Evolutionary conservation across 139 green algal species (phyloP).

Genomic region (Picochlorum sp.): DNA sequence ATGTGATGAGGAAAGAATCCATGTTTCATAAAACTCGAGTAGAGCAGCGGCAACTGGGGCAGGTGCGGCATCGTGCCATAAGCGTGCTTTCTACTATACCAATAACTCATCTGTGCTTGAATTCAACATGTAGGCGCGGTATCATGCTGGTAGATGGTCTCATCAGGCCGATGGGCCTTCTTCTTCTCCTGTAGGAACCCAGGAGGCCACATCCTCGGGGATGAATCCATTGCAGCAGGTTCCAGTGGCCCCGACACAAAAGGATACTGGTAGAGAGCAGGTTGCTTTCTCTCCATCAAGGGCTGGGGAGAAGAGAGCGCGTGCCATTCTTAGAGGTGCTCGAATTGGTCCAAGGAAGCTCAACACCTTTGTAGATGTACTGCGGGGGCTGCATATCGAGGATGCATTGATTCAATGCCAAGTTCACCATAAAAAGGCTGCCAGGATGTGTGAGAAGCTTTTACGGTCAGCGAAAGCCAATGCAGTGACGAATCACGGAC

Average conservation of each 20-base stretch:
- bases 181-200: too few relatives aligned
- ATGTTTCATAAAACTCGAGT: too few relatives aligned
- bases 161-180: too few relatives aligned
- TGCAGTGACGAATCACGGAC: constrained; percentile 30
- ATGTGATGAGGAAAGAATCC: too few relatives aligned
- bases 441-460: constrained; percentile 21
- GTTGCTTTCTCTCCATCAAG: background rate
- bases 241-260: background rate
- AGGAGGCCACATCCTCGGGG: background rate
- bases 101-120: too few relatives aligned
- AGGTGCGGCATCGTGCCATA: too few relatives aligned
- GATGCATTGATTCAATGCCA: constrained; percentile 28
- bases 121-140: too few relatives aligned
- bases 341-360: constrained; percentile 29
- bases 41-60: too few relatives aligned
- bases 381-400: constrained; percentile 19
- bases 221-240: constrained; percentile 29
- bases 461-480: constrained; percentile 30
- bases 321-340: constrained; percentile 9
- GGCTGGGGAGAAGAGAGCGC: background rate
- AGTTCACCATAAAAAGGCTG: constrained; percentile 23
- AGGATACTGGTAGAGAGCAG: background rate
- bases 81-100: too few relatives aligned
- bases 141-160: too few relatives aligned
- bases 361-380: constrained; percentile 26